phyloP scores from a whole-genome alignment of 306 rosid genomes.

The Malus orientalis region DNA sequence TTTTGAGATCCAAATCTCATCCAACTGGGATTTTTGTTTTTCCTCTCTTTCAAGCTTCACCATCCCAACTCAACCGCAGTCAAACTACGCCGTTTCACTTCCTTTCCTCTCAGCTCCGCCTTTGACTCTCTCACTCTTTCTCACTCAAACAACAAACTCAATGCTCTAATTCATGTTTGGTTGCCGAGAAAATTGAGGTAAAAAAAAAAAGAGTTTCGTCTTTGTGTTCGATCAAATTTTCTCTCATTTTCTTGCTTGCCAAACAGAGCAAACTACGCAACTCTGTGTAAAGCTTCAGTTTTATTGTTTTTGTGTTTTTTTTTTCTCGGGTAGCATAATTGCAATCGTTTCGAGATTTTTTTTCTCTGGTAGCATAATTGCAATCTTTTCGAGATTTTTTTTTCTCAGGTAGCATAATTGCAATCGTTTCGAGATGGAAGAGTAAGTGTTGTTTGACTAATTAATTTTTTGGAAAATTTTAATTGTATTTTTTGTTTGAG shows the following conservation, averaged over 20 bases:
- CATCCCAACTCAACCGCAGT: not conserved
- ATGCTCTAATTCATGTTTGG: not conserved
- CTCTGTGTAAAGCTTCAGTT: not conserved
- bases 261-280: not conserved
- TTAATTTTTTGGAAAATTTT: not conserved
- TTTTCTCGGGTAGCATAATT: not conserved
- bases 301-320: not conserved
- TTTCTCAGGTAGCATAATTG: constrained; percentile 1
- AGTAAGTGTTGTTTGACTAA: constrained; percentile 39
- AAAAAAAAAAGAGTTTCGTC: not conserved
- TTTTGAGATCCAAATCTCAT: not conserved
- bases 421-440: constrained; percentile 56
- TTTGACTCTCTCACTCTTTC: not conserved
- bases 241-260: not conserved
- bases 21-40: not conserved
- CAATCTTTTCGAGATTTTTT: constrained; percentile 26
- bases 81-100: not conserved
- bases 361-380: constrained; percentile 2
- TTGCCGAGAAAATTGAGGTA: constrained; percentile 3
- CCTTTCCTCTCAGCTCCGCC: not conserved
- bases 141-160: not conserved
- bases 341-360: not conserved
- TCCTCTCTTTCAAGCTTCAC: not conserved
- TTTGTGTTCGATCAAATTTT: not conserved
- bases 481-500: not conserved